A percentile compares a stretch with the other conserved stretches of the same genome.
Conservation (phyloP, 2,329 filamentous ascomycete species). For the Plectosphaerella cucumerina region DNA sequence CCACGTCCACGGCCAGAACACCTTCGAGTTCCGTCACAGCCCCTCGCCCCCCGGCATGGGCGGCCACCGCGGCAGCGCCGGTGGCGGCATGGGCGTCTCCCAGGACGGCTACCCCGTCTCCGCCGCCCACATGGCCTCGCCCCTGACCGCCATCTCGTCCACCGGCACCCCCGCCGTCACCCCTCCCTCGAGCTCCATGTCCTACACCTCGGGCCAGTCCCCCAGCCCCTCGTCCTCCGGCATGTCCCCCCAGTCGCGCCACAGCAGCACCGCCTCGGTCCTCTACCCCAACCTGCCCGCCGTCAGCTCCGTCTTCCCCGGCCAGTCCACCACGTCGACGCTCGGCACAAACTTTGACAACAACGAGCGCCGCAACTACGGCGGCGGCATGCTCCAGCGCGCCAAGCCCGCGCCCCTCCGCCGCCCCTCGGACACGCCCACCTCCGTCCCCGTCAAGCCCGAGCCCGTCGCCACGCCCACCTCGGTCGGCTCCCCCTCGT, state of each 20-base stretch:
- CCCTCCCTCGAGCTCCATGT: slow-evolving; percentile 70
- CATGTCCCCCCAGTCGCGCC: slow-evolving; percentile 63
- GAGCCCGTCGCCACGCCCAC: slow-evolving; percentile 36
- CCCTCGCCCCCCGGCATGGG: slow-evolving; percentile 43
- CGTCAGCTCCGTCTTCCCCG: slow-evolving; percentile 64
- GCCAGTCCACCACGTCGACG: slow-evolving; percentile 65
- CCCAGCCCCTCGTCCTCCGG: slow-evolving; percentile 67
- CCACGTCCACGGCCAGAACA: slow-evolving; percentile 69
- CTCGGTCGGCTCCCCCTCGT: slow-evolving; percentile 50
- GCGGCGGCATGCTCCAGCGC: slow-evolving; percentile 63
- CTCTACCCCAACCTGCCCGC: slow-evolving; percentile 74
- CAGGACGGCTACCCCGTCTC: slow-evolving; percentile 37
- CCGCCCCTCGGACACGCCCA: slow-evolving; percentile 29
- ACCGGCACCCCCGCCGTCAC: slow-evolving; percentile 73
- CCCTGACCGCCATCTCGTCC: slow-evolving; percentile 53
- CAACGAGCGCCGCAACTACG: slow-evolving; percentile 61
- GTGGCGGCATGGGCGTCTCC: slow-evolving; percentile 26
- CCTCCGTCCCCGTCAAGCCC: slow-evolving; percentile 36
- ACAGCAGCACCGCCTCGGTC: slow-evolving; percentile 56
- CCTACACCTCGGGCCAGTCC: slow-evolving; percentile 74
- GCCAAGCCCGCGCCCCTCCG: slow-evolving; percentile 39
- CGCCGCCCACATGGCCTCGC: slow-evolving; percentile 57
- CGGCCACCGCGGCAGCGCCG: slow-evolving; percentile 30
- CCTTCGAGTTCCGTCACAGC: slow-evolving; percentile 54
- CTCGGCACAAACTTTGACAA: slow-evolving; percentile 64